A percentile compares a stretch with the other conserved stretches of the same genome.
Evolutionary conservation across 1,139 yeast species (phyloP).

Genomic region (Diutina neorugosa): DNA sequence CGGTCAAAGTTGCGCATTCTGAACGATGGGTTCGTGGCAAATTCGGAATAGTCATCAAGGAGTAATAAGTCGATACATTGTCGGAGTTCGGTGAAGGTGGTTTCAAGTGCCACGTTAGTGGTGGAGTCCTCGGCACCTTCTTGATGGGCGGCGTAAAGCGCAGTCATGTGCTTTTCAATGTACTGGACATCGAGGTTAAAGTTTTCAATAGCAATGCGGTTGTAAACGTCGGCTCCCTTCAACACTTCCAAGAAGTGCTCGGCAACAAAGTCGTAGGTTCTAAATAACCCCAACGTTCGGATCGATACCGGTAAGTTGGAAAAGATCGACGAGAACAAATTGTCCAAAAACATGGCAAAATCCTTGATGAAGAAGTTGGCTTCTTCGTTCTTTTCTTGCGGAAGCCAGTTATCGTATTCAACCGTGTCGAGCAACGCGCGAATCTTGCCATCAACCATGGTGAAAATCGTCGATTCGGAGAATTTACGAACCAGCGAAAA

Average conservation of each 20-base stretch:
- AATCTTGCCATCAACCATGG: slow-evolving; percentile 68
- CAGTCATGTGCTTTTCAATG: slow-evolving; percentile 25
- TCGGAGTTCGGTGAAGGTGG: slow-evolving; percentile 46
- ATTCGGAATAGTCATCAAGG: slow-evolving; percentile 41
- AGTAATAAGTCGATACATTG: slow-evolving; percentile 50
- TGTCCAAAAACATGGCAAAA: slow-evolving; percentile 78
- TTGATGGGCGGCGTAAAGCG: slow-evolving; percentile 6
- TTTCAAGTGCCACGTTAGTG: slow-evolving; percentile 29
- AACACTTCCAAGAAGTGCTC: slow-evolving; percentile 48
- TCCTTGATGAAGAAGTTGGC: slow-evolving; percentile 75
- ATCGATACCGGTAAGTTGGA: slow-evolving; percentile 71
- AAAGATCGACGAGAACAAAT: slow-evolving; percentile 79
- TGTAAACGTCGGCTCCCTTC: slow-evolving; percentile 19
- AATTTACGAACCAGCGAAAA: slow-evolving; percentile 54
- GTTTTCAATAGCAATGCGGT: slow-evolving; percentile 36
- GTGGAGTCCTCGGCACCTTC: slow-evolving; percentile 19
- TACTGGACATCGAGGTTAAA: slow-evolving; percentile 53
- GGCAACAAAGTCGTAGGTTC: slow-evolving; percentile 80
- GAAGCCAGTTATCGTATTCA: slow-evolving; percentile 71
- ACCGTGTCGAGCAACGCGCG: slow-evolving; percentile 74
- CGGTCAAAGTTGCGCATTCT: slow-evolving; percentile 52
- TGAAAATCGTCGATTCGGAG: slow-evolving; percentile 75
- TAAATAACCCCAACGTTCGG: slow-evolving; percentile 65
- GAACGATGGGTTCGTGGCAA: slow-evolving; percentile 26
- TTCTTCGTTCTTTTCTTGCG: slow-evolving; percentile 32